phyloP scores from a whole-genome alignment of 2,329 filamentous ascomycete species.

The Colletotrichum chlorophyti region DNA sequence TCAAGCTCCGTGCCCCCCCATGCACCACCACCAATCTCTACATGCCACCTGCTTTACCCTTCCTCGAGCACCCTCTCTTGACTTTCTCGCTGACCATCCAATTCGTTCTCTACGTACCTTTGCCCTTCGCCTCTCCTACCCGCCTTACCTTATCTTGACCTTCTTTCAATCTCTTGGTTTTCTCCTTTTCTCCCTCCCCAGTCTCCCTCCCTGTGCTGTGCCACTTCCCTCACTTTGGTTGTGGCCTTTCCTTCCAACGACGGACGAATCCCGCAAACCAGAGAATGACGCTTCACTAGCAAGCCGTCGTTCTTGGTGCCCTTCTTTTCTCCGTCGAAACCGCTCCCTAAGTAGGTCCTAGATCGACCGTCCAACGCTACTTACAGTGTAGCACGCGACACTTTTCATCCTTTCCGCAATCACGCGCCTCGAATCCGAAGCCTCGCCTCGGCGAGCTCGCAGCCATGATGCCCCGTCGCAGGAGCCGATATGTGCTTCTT shows the following conservation, averaged over 20 bases:
- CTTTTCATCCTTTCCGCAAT: not conserved
- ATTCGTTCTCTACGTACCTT: slow-evolving; percentile 14
- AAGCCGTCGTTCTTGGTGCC: slow-evolving; percentile 1
- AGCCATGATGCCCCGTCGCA: slow-evolving; percentile 61
- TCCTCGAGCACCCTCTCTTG: not conserved
- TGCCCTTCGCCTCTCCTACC: slow-evolving; percentile 6
- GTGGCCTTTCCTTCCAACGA: not conserved
- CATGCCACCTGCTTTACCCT: slow-evolving; percentile 14
- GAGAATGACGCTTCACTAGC: slow-evolving; percentile 20
- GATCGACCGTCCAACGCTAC: slow-evolving; percentile 11
- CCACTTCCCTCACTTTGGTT: not conserved
- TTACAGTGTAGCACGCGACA: slow-evolving; percentile 19
- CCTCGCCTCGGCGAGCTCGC: slow-evolving; percentile 14
- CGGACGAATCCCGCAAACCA: not conserved
- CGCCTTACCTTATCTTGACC: not conserved
- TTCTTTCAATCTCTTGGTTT: not conserved
- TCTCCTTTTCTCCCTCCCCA: not conserved
- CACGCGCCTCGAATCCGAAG: not conserved
- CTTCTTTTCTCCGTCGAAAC: no score
- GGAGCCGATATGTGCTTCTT: slow-evolving; percentile 67
- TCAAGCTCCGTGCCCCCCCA: slow-evolving; percentile 13
- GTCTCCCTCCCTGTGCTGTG: slow-evolving; percentile 12
- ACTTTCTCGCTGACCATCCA: not conserved
- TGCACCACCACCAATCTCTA: slow-evolving; percentile 9
- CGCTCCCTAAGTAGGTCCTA: no score